Evolutionary conservation across 2,329 filamentous ascomycete genomes (phyloP).

Genomic region (Cladosporium sp.): DNA sequence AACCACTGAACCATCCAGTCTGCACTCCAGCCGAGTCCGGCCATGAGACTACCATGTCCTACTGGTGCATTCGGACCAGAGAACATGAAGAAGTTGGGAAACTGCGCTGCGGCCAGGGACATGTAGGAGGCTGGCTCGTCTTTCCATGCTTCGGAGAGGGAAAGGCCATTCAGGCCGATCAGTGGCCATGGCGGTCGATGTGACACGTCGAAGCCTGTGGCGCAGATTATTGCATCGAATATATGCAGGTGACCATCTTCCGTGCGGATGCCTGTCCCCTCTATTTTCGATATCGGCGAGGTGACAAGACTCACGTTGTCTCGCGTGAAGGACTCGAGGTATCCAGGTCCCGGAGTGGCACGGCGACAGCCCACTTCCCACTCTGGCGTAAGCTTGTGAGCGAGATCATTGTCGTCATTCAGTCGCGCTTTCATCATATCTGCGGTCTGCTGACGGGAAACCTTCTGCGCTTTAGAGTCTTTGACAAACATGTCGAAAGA

Average conservation of each 20-base stretch:
- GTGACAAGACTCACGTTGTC: conserved; percentile 28
- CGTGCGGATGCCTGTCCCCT: conserved; percentile 24
- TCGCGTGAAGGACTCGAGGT: conserved; percentile 36
- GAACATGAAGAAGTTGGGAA: conserved; percentile 33
- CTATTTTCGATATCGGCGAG: conserved; percentile 22
- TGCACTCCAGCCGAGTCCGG: conserved; percentile 23
- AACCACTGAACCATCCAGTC: conserved; percentile 30
- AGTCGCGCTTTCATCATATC: conserved; percentile 51
- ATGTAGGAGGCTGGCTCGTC: conserved; percentile 27
- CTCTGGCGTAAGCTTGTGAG: conserved; percentile 55
- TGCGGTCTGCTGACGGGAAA: conserved; percentile 19
- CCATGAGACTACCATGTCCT: conserved; percentile 26
- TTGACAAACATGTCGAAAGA: conserved; percentile 48
- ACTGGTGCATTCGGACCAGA: conserved; percentile 22
- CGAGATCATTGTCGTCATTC: conserved; percentile 51
- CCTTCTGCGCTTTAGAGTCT: conserved; percentile 38
- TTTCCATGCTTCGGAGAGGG: conserved; percentile 25
- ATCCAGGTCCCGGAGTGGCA: conserved; percentile 48
- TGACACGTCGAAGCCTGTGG: conserved; percentile 39
- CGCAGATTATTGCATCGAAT: conserved; percentile 41
- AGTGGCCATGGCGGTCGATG: conserved; percentile 34
- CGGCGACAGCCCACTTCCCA: conserved; percentile 64
- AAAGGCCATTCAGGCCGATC: conserved; percentile 33
- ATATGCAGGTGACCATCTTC: conserved; percentile 19
- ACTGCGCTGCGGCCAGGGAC: conserved; percentile 23